Evolutionary conservation across 805 yeast species (phyloP), one percentile per base, ranked within the genome.

Genomic region (Wickerhamiella qilinensis): DNA sequence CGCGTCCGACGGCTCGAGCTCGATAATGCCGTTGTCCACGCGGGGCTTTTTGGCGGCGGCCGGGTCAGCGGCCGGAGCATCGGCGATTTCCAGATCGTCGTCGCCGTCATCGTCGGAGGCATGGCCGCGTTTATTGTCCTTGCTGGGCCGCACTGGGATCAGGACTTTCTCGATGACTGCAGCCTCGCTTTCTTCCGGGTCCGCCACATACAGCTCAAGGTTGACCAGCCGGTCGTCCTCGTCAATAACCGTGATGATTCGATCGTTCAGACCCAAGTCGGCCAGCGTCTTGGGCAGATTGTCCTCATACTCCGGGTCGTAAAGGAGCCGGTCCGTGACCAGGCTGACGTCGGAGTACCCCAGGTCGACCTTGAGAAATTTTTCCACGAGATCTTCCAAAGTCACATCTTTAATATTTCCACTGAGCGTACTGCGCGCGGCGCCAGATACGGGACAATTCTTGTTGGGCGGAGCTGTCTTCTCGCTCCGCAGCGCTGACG

Each of bases 271-370:
- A 8, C 79, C 78, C 14, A 77, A 55, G 1, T 69, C 71, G 1
- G 45, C 40, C 15, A 91, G 58, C 1, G 64, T 54, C 25, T 60
- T 63, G 0, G 59, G 62, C 11, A 65, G 49, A 50, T 88, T 77
- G 51, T 86, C 97, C 36, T 83, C 94, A 55, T 82, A 85, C 51
- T 88, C 98, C 41, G 67, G 67, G 58, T 91, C 98, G 48, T 82
- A 83, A 7, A 91, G 54, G 43, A 91, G 64, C 46, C 69, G 68
- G 28, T 77, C 78, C 20, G 76, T 61, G 17, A 78, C 67, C 5
- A 81, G 52, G 29, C 69, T 47, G 34, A 67, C 66, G 5, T 78
- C 75, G 6, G 51, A 71, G 52, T 73, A 82, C 0, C 63, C 64
- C 48, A 77, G 76, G 38, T 65, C 64, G 1, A 48, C 51, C 20